Percentiles rank a stretch among this genome's conserved stretches.
phyloP scores from a whole-genome alignment of 495 filamentous ascomycete species.

The Xeromyces bisporus region DNA sequence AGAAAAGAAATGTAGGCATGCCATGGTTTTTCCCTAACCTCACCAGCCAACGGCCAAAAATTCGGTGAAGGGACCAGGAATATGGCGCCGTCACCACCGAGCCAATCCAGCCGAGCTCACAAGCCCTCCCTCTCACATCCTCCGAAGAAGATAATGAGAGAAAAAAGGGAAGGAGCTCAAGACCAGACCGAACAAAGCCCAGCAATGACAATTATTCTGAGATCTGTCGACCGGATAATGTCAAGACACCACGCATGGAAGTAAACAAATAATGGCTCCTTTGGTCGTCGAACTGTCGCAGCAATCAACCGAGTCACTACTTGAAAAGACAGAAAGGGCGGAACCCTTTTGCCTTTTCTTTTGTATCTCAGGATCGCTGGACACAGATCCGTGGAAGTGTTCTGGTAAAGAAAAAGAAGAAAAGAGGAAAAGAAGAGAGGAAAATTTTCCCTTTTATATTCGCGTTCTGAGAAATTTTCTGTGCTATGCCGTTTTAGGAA shows the following conservation, averaged over 20 bases:
- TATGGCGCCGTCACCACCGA: conserved; percentile 57
- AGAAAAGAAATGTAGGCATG: conserved; percentile 44
- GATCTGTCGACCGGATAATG: conserved; percentile 91
- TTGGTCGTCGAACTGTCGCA: conserved; percentile 67
- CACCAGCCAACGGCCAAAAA: conserved; percentile 66
- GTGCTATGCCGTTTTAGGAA: conserved; percentile 1
- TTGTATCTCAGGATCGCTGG: conserved; percentile 57
- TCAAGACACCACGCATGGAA: conserved; percentile 51
- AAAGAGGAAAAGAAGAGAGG: conserved; percentile 13
- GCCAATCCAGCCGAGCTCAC: conserved; percentile 49
- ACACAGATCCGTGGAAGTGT: conserved; percentile 60
- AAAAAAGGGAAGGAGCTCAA: conserved; percentile 48
- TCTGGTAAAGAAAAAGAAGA: conserved; percentile 31
- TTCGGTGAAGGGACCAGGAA: conserved; percentile 69
- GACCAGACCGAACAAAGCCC: conserved; percentile 22
- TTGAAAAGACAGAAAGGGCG: conserved; percentile 14
- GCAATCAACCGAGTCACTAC: conserved; percentile 54
- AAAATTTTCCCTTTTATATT: conserved; percentile 18
- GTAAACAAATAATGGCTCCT: conserved; percentile 57
- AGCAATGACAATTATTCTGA: conserved; percentile 47
- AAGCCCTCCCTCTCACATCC: background rate
- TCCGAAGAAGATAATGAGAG: conserved; percentile 2
- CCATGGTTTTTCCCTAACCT: conserved; percentile 77
- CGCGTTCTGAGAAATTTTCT: conserved; percentile 6
- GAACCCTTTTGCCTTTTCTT: conserved; percentile 28